A percentile compares a stretch with the other conserved stretches of the same genome.
Evolutionary conservation across 768 basidiomycete genomes (phyloP).

Genomic region (Suillus ampliporus): DNA sequence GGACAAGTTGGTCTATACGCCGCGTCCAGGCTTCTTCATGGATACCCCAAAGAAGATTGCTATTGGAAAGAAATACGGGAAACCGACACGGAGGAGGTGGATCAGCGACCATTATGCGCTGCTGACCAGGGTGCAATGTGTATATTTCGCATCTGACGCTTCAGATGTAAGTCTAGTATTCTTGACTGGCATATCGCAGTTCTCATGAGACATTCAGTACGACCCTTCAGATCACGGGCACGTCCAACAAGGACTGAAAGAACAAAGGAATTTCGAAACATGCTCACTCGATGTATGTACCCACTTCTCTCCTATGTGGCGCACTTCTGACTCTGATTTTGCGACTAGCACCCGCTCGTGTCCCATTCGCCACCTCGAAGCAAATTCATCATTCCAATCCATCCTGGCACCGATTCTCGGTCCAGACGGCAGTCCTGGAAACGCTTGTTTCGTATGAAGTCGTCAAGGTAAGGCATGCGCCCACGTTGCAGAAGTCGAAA

Average conservation of each 20-base stretch:
- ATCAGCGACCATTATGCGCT: conserved; percentile 70
- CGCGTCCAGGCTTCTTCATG: conserved; percentile 49
- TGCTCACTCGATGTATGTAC: background rate
- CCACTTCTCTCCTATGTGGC: background rate
- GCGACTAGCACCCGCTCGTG: background rate
- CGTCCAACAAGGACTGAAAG: conserved; percentile 2
- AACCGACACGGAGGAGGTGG: conserved; percentile 41
- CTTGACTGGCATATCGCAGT: background rate
- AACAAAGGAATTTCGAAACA: conserved; percentile 4
- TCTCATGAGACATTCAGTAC: background rate
- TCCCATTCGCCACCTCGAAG: conserved; percentile 4
- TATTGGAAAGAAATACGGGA: conserved; percentile 47
- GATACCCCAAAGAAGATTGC: conserved; percentile 57
- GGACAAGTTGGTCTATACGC: conserved; percentile 63
- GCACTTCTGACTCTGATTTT: background rate
- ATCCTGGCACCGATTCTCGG: background rate
- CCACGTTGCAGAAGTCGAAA: background rate
- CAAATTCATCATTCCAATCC: background rate
- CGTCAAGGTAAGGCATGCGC: background rate
- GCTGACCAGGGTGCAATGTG: conserved; percentile 32
- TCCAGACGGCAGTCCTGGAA: conserved; percentile 4
- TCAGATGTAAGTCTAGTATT: background rate
- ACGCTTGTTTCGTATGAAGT: background rate
- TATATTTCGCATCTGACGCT: conserved; percentile 6
- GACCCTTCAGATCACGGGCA: background rate